Percentiles rank a stretch among this genome's conserved stretches.
These are phyloP conservation scores for Nitzschia sp. DNA, from an alignment of 108 stramenopile species.

Conservation along the genomic window DNA sequence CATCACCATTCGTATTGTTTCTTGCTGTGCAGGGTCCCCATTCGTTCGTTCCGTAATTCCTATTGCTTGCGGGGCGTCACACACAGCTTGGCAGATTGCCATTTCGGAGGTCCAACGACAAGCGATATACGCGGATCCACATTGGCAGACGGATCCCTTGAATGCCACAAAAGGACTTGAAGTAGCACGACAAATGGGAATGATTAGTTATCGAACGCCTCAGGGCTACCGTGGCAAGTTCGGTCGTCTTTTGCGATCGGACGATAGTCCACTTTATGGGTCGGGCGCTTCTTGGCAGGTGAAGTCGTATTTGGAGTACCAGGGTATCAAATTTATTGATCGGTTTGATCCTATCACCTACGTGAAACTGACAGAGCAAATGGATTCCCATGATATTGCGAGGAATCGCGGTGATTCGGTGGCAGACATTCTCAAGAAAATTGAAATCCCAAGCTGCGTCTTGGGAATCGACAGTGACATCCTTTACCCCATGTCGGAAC, in stretches of 20 bases:
- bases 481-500: slow-evolving; percentile 86
- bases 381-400: slow-evolving; percentile 91
- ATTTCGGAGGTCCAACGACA: slow-evolving; percentile 92
- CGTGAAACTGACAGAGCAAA: slow-evolving; percentile 91
- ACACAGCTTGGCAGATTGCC: slow-evolving; percentile 96
- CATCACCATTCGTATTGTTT: no score
- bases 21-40: slow-evolving; percentile 42
- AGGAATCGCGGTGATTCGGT: slow-evolving; percentile 62
- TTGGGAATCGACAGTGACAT: slow-evolving; percentile 92
- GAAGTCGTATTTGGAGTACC: slow-evolving; percentile 89
- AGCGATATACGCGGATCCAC: slow-evolving; percentile 92
- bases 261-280: slow-evolving; percentile 50
- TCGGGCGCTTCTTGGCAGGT: slow-evolving; percentile 79
- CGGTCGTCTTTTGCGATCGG: slow-evolving; percentile 53
- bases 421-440: slow-evolving; percentile 58
- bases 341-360: slow-evolving; percentile 94
- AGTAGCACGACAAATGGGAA: slow-evolving; percentile 91
- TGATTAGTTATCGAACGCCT: slow-evolving; percentile 91
- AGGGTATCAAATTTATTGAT: slow-evolving; percentile 87
- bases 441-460: slow-evolving; percentile 81
- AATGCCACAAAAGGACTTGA: slow-evolving; percentile 77
- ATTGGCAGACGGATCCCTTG: slow-evolving; percentile 75
- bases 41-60: slow-evolving; percentile 79
- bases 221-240: slow-evolving; percentile 86
- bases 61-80: slow-evolving; percentile 90